phyloP scores from a whole-genome alignment of 2,329 filamentous ascomycete genomes.

The Sporothrix pseudoabietina region DNA sequence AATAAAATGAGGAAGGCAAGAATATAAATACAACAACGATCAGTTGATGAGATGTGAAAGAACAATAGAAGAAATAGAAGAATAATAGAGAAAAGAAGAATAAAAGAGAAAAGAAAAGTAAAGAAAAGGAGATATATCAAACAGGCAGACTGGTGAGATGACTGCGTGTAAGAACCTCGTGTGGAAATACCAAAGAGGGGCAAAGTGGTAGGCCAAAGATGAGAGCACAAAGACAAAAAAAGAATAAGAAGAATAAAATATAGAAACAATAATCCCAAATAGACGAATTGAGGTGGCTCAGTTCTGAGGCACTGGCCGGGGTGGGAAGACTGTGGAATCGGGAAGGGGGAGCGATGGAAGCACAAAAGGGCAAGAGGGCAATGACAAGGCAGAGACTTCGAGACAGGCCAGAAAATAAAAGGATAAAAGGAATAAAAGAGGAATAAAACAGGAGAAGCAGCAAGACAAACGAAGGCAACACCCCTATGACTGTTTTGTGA shows the following conservation, averaged over 20 bases:
- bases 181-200: slow-evolving; percentile 2
- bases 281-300: slow-evolving; percentile 28
- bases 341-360: slow-evolving; percentile 15
- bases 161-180: slow-evolving; percentile 11
- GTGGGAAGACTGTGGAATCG: not conserved
- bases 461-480: slow-evolving; percentile 31
- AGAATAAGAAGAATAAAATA: slow-evolving; percentile 14
- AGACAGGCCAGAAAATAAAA: not conserved
- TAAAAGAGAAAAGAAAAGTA: not conserved
- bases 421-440: not conserved
- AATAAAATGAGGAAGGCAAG: slow-evolving; percentile 13
- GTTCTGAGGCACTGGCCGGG: slow-evolving; percentile 25
- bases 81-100: not conserved
- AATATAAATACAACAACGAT: slow-evolving; percentile 31
- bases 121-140: slow-evolving; percentile 15
- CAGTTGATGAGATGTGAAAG: not conserved
- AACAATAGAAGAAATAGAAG: slow-evolving; percentile 7
- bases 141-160: slow-evolving; percentile 24
- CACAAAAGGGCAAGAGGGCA: slow-evolving; percentile 6
- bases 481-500: slow-evolving; percentile 29
- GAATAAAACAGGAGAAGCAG: slow-evolving; percentile 12
- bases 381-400: not conserved
- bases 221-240: slow-evolving; percentile 17
- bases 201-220: not conserved
- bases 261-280: slow-evolving; percentile 22